Evolutionary conservation across 2,329 filamentous ascomycete genomes (phyloP).

Genomic region (Botryotinia globosa): DNA sequence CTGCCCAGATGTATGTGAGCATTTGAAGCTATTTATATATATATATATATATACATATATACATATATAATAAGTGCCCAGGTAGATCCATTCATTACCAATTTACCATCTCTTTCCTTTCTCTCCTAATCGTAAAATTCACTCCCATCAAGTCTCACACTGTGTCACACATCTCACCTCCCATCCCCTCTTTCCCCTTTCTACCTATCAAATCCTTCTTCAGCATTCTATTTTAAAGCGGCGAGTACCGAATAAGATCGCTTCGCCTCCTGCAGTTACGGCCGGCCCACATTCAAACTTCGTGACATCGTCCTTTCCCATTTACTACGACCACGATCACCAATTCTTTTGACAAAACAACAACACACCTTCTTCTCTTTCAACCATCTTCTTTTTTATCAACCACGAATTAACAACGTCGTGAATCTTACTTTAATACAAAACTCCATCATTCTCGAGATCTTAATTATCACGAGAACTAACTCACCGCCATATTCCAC

Average conservation of each 20-base stretch:
- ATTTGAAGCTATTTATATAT: background rate
- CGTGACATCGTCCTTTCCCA: conserved; percentile 21
- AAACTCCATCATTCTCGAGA: conserved; percentile 17
- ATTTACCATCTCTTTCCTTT: background rate
- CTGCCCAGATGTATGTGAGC: too few species aligned
- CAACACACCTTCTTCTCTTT: conserved; percentile 18
- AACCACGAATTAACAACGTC: conserved; percentile 22
- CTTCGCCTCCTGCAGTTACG: conserved; percentile 22
- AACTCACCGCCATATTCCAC: conserved; percentile 19
- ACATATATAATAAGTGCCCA: background rate
- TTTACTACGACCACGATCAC: conserved; percentile 23
- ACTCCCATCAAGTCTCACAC: background rate
- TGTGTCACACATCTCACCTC: too few species aligned
- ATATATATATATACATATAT: background rate
- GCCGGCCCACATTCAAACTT: conserved; percentile 22
- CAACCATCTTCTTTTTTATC: conserved; percentile 18
- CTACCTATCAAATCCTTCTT: conserved; percentile 15
- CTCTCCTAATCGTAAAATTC: background rate
- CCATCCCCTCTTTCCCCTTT: background rate
- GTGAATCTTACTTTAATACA: conserved; percentile 19
- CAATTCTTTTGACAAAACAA: conserved; percentile 22
- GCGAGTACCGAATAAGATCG: conserved; percentile 19
- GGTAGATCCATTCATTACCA: background rate
- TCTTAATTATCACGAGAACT: conserved; percentile 16
- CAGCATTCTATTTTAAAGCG: conserved; percentile 13